Base-by-base conservation (phyloP, 2,329 filamentous ascomycete species). In the Fusarium sp. region DNA sequence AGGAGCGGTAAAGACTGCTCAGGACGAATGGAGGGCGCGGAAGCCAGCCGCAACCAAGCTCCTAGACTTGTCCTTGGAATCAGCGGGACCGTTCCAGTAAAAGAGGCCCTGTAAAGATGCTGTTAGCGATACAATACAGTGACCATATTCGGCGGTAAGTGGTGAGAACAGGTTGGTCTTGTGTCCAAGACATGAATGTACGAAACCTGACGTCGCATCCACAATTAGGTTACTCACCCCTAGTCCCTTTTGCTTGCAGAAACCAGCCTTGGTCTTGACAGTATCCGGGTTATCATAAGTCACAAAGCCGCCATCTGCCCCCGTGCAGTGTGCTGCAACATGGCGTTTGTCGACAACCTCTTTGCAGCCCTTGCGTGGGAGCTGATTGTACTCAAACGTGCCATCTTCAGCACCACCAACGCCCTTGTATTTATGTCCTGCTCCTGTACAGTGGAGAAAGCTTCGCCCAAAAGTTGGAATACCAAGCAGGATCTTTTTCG, bases 211-310 rank as follows among this genome's bases (percentile, higher is more conserved):
- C 54, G 33, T 40, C 50, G 23, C 52, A 64, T 50, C 61, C 59
- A 58, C 49, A 59, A 33, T 56, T 60, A 45, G 59, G 61, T 48
- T 35, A 85, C 85, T 79, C 78, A 89, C 87, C 32, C 90, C 93
- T 20, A 96, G 83, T 32, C 88, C 87, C 74, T 91, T 90, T 74
- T 92, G 87, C 75, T 89, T 91, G 79, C 90, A 93, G 78, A 91
- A 95, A 10, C 85, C 83, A 3, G 91, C 93, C 82, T 96, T 96
- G 79, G 90, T 87, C 80, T 87, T 87, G 37, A 95, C 92, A 5
- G 92, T 94, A 45, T 91, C 88, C 7, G 91, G 89, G 71, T 92
- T 94, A 79, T 96, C 93, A 78, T 95, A 96, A 4, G 89, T 91
- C 44, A 95, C 89, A 72, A 94, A 95, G 0, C 92, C 93, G 6